Evolutionary conservation across 2,329 filamentous ascomycete genomes (phyloP), one percentile per base, ranked within the genome.

Genomic region (Paecilomyces fulvus): DNA sequence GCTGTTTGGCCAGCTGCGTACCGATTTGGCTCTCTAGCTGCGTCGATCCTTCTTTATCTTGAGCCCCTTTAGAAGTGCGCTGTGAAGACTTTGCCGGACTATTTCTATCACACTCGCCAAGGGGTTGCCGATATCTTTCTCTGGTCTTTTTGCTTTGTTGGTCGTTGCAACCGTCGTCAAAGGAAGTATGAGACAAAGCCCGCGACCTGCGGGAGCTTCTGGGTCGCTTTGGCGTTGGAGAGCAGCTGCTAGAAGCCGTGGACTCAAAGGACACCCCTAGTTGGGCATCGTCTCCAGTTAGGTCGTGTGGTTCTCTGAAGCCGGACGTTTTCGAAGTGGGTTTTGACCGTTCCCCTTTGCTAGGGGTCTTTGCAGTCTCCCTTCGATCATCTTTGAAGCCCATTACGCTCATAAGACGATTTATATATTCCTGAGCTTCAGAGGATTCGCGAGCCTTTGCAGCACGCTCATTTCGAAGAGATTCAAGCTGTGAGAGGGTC

Each of bases 371-470:
- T 43, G 59, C 53, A 14, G 9, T 62, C 61, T 46, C 55, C 55
- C 10, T 62, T 28, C 48, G 28, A 2, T 65, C 62, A 3, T 65
- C 57, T 5, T 66, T 64, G 53, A 72, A 71, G 1, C 69, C 70
- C 70, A 73, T 73, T 1, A 74, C 70, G 14, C 61, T 63, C 71
- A 74, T 74, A 3, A 73, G 56, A 11, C 69, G 66, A 12, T 67
- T 62, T 21, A 73, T 73, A 50, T 73, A 69, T 54, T 73, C 68
- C 53, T 73, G 72, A 1, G 71, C 71, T 56, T 73, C 70, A 1
- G 68, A 70, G 33, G 73, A 73, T 55, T 74, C 71, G 9, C 69
- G 67, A 20, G 70, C 69, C 58, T 73, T 74, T 9, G 67, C 62
- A 20, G 69, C 65, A 43, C 70, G 64, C 52, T 73, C 70, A 37